Percentiles rank a stretch among this genome's conserved stretches.
Evolutionary conservation across 75 land plant genomes (phyloP).

Genomic region (Picea sitchensis): DNA sequence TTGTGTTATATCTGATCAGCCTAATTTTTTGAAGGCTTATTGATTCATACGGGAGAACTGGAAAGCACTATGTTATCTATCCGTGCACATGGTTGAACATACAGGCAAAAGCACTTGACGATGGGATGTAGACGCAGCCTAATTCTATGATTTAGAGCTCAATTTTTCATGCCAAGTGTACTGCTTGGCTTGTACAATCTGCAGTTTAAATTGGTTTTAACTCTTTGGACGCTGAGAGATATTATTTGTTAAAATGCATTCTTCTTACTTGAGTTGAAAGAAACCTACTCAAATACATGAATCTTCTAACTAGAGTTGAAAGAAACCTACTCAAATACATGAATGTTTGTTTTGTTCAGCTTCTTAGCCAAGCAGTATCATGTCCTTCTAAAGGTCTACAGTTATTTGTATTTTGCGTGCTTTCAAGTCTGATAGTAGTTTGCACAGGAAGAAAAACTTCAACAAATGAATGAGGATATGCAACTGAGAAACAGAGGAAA

Average conservation of each 20-base stretch:
- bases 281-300: too few species aligned
- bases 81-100: not conserved
- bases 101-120: not conserved
- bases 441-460: not conserved
- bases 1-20: not conserved
- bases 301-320: not conserved
- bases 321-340: not conserved
- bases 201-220: not conserved
- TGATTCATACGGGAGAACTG: not conserved
- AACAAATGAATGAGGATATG: not conserved
- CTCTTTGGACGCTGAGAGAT: not conserved
- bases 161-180: not conserved
- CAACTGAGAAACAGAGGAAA: not conserved
- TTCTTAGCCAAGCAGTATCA: not conserved
- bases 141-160: not conserved
- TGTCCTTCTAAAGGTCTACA: not conserved
- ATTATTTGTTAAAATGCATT: not conserved
- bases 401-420: not conserved
- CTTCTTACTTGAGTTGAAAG: not conserved
- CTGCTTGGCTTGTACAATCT: not conserved
- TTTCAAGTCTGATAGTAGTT: not conserved
- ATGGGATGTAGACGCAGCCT: not conserved
- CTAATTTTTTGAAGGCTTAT: not conserved
- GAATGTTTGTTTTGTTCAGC: not conserved
- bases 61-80: not conserved